Percentiles rank a stretch among this genome's conserved stretches.
Evolutionary conservation across 352 stramenopile species (phyloP).

Genomic region (Pythium volutum): DNA sequence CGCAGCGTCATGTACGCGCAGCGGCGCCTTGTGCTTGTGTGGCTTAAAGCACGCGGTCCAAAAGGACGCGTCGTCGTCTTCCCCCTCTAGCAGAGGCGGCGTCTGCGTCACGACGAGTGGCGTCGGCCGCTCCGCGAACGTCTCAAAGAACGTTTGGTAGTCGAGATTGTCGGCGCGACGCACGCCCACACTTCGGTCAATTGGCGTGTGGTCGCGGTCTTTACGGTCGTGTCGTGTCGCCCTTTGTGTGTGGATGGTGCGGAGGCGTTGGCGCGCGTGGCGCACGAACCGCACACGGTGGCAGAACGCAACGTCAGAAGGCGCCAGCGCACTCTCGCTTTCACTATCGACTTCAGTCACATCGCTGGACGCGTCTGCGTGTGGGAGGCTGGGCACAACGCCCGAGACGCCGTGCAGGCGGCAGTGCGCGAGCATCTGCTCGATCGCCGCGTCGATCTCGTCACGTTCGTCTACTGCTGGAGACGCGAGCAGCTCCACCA

Average conservation of each 20-base stretch:
- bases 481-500: slow-evolving; percentile 19
- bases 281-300: slow-evolving; percentile 50
- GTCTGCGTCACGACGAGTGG: slow-evolving; percentile 34
- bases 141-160: slow-evolving; percentile 68
- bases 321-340: not conserved
- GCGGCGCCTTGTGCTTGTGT: not conserved
- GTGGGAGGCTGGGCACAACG: slow-evolving; percentile 1
- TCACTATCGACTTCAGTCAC: not conserved
- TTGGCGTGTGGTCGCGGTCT: not conserved
- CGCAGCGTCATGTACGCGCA: slow-evolving; percentile 29
- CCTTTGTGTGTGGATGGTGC: not conserved
- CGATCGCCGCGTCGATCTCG: slow-evolving; percentile 10
- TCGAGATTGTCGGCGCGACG: slow-evolving; percentile 26
- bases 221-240: not conserved
- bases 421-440: slow-evolving; percentile 15
- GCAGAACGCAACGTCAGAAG: slow-evolving; percentile 36
- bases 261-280: slow-evolving; percentile 37
- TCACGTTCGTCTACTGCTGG: not conserved
- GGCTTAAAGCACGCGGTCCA: slow-evolving; percentile 25
- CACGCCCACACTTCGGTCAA: slow-evolving; percentile 24
- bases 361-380: not conserved
- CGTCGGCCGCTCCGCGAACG: slow-evolving; percentile 33
- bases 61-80: slow-evolving; percentile 13
- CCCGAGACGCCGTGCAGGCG: slow-evolving; percentile 15
- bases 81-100: not conserved